These are phyloP conservation scores for Citrus inodora DNA, from an alignment of 345 rosid species.

Conservation along the genomic window DNA sequence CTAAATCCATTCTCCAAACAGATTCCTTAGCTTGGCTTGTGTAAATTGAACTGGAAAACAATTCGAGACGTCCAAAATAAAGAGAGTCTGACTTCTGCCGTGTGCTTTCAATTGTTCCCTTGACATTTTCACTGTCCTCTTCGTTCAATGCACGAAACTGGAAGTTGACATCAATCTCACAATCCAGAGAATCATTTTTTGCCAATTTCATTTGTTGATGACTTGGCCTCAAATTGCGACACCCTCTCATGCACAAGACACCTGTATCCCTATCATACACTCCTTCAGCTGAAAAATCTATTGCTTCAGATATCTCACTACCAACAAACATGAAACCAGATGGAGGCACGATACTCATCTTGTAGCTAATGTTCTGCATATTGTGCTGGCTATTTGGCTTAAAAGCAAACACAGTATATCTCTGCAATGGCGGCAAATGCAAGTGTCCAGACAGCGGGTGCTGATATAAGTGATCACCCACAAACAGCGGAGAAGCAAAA, in stretches of 20 bases:
- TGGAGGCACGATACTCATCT: slow-evolving; percentile 31
- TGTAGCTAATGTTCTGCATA: slow-evolving; percentile 64
- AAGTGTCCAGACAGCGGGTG: slow-evolving; percentile 4
- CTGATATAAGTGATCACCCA: slow-evolving; percentile 44
- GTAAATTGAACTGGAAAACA: slow-evolving; percentile 57
- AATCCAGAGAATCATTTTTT: slow-evolving; percentile 44
- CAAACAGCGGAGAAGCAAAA: slow-evolving; percentile 57
- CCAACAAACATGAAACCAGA: slow-evolving; percentile 23
- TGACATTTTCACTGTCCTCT: slow-evolving; percentile 40
- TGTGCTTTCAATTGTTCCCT: slow-evolving; percentile 67
- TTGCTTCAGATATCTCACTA: slow-evolving; percentile 16
- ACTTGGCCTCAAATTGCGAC: slow-evolving; percentile 35
- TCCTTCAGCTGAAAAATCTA: slow-evolving; percentile 76
- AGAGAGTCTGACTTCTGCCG: slow-evolving; percentile 59
- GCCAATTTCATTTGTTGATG: slow-evolving; percentile 8
- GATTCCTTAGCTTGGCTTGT: slow-evolving; percentile 60
- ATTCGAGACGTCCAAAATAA: slow-evolving; percentile 51
- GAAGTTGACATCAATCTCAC: slow-evolving; percentile 50
- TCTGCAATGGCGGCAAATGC: background rate
- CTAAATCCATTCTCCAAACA: slow-evolving; percentile 89
- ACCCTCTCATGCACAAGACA: slow-evolving; percentile 82
- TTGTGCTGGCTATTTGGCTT: slow-evolving; percentile 27
- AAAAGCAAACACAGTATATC: slow-evolving; percentile 11
- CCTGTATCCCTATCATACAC: slow-evolving; percentile 57
- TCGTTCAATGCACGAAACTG: slow-evolving; percentile 59